Percentiles rank a stretch among this genome's conserved stretches.
Evolutionary conservation across 768 basidiomycete species (phyloP).

Genomic region (Tulasnella calospora): DNA sequence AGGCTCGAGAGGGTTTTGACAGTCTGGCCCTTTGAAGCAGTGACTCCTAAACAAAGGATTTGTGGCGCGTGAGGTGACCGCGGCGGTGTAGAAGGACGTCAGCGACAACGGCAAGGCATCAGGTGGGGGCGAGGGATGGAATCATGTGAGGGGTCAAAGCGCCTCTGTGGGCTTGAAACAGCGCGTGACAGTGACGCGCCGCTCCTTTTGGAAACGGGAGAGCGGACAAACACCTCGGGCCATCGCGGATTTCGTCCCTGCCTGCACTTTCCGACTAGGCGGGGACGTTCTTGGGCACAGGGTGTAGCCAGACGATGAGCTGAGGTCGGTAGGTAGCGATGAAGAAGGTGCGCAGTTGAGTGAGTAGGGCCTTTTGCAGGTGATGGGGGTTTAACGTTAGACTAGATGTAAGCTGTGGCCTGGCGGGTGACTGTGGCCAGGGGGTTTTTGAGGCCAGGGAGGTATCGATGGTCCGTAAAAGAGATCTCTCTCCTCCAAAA

Average conservation of each 20-base stretch:
- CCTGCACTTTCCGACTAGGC: neutral
- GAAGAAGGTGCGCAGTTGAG: neutral
- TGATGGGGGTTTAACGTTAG: neutral
- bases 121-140: neutral
- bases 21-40: neutral
- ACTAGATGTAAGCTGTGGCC: neutral
- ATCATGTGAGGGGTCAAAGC: neutral
- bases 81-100: neutral
- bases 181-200: conserved; percentile 2
- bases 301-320: neutral
- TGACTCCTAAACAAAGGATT: neutral
- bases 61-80: neutral
- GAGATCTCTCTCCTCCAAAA: neutral
- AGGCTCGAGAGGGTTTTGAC: neutral
- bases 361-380: neutral
- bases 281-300: neutral
- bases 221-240: neutral
- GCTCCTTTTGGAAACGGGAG: neutral
- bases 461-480: neutral
- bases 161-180: neutral
- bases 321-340: neutral
- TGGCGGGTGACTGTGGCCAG: neutral
- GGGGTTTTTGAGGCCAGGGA: neutral
- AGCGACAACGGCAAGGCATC: neutral
- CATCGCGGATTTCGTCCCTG: neutral